phyloP scores from a whole-genome alignment of 805 yeast genomes.

The Cyberlindnera nakhonratchasimensis region DNA sequence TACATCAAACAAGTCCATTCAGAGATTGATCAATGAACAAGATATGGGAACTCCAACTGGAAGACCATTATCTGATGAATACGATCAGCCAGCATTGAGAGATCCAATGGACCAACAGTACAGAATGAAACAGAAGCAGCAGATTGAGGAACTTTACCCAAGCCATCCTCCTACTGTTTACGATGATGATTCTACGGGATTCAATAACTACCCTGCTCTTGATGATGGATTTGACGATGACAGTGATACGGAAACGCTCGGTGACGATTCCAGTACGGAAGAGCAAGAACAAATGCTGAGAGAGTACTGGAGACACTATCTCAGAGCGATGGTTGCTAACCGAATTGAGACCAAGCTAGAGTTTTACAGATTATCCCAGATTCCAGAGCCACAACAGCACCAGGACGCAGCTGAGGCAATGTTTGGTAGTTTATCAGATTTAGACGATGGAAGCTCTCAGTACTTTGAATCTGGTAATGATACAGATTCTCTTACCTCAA shows the following conservation, averaged over 20 bases:
- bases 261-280: constrained; percentile 11
- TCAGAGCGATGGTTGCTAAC: constrained; percentile 20
- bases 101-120: constrained; percentile 16
- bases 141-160: constrained; percentile 5
- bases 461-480: constrained; percentile 11
- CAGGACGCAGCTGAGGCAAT: constrained; percentile 12
- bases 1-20: constrained; percentile 18
- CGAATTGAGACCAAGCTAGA: constrained; percentile 27
- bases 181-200: constrained; percentile 10
- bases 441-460: constrained; percentile 5
- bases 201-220: not conserved
- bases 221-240: not conserved
- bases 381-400: constrained; percentile 14
- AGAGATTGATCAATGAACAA: constrained; percentile 13
- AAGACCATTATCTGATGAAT: not conserved
- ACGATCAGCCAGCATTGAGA: constrained; percentile 1
- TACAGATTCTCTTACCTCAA: constrained; percentile 18
- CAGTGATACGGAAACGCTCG: constrained; percentile 3
- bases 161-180: constrained; percentile 10
- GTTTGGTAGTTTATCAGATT: constrained; percentile 13
- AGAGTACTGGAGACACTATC: constrained; percentile 17
- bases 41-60: not conserved
- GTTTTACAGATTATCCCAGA: constrained; percentile 13
- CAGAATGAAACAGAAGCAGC: not conserved
- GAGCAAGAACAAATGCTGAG: constrained; percentile 10